phyloP scores from a whole-genome alignment of 495 filamentous ascomycete species.

The Tuber indicum region DNA sequence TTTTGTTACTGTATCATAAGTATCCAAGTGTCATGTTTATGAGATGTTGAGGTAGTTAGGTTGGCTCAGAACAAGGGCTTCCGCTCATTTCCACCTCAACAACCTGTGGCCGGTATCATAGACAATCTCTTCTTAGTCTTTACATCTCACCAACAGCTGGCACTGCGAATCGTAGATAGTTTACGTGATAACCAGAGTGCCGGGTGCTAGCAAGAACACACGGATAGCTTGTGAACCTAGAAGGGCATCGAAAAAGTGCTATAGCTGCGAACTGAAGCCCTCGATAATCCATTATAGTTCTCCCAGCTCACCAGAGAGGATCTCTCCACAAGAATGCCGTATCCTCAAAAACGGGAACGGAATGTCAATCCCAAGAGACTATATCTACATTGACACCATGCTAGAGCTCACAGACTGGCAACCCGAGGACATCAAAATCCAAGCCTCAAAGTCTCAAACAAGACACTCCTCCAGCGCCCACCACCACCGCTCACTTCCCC shows the following conservation, averaged over 20 bases:
- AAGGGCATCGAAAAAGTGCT: not conserved
- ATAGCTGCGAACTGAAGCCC: not conserved
- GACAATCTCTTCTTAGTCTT: not conserved
- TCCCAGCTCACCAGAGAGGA: not conserved
- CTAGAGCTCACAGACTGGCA: slow-evolving; percentile 44
- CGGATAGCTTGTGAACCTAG: not conserved
- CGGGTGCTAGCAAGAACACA: not conserved
- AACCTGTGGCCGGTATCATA: not conserved
- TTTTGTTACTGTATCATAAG: not conserved
- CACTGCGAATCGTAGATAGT: not conserved
- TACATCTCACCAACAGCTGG: not conserved
- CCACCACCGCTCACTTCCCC: not conserved
- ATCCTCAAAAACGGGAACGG: not conserved
- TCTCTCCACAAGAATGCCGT: not conserved
- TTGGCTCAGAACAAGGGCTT: not conserved
- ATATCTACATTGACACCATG: slow-evolving; percentile 37
- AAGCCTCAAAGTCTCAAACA: slow-evolving; percentile 46
- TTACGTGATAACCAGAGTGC: not conserved
- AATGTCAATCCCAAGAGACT: slow-evolving; percentile 6
- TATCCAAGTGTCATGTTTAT: not conserved
- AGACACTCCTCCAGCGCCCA: slow-evolving; percentile 42
- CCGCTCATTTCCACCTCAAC: not conserved
- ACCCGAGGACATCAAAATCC: slow-evolving; percentile 34
- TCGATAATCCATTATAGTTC: not conserved
- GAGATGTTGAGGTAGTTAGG: not conserved